Conservation (phyloP, 345 rosid species). For the Arabidopsis arenosa region DNA sequence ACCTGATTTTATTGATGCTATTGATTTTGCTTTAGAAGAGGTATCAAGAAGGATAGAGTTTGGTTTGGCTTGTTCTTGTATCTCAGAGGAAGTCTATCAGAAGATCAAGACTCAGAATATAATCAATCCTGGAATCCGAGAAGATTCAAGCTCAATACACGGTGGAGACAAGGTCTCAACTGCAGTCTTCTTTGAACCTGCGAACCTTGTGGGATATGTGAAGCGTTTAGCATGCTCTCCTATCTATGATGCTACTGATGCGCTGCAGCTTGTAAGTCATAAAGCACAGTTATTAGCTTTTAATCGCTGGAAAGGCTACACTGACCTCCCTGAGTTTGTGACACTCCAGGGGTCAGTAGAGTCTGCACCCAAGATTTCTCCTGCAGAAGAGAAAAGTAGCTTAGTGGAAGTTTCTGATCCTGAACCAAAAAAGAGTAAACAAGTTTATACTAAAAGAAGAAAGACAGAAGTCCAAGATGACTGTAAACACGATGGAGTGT, state of each 20-base stretch:
- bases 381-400: slow-evolving; percentile 34
- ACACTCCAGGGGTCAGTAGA: slow-evolving; percentile 52
- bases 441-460: slow-evolving; percentile 40
- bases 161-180: slow-evolving; percentile 60
- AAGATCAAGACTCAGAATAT: slow-evolving; percentile 56
- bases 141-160: slow-evolving; percentile 49
- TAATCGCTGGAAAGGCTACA: slow-evolving; percentile 68
- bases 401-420: slow-evolving; percentile 36
- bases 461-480: slow-evolving; percentile 43
- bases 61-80: slow-evolving; percentile 77
- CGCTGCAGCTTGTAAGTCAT: slow-evolving; percentile 54
- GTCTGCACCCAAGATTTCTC: slow-evolving; percentile 52
- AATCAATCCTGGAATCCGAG: slow-evolving; percentile 63
- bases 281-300: slow-evolving; percentile 68
- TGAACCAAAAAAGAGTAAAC: slow-evolving; percentile 37
- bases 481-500: slow-evolving; percentile 47
- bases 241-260: slow-evolving; percentile 44
- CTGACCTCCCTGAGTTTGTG: slow-evolving; percentile 61
- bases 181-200: slow-evolving; percentile 62
- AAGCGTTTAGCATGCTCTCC: slow-evolving; percentile 57
- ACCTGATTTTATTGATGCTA: slow-evolving; percentile 57
- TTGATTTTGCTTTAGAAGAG: slow-evolving; percentile 76
- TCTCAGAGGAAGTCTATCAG: slow-evolving; percentile 53
- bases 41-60: slow-evolving; percentile 72
- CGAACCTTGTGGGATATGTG: slow-evolving; percentile 51